Conservation (phyloP, 2,329 filamentous ascomycete genomes). For the Penicillium sp. region DNA sequence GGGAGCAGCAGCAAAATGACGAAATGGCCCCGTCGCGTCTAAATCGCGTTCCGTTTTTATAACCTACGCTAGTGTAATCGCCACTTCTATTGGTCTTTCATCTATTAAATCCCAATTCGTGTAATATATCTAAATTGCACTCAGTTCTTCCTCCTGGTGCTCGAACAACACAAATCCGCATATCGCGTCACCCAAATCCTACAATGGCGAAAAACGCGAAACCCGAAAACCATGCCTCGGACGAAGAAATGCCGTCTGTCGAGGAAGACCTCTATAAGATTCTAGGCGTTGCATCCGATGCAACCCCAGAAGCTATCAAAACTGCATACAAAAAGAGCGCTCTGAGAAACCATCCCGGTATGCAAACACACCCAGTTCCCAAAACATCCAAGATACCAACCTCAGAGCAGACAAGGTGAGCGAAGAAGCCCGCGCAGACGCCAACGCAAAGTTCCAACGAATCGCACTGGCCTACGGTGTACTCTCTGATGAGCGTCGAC, state of each 20-base stretch:
- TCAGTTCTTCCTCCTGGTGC: not conserved
- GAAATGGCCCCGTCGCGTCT: conserved; percentile 28
- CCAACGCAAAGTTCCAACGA: conserved; percentile 80
- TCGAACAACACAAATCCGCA: too few relatives aligned
- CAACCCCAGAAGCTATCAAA: conserved; percentile 78
- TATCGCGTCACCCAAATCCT: not conserved
- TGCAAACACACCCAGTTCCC: conserved; percentile 14
- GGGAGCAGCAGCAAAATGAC: conserved; percentile 30
- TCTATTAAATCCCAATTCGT: not conserved
- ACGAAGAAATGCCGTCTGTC: conserved; percentile 22
- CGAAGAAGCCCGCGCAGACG: conserved; percentile 65
- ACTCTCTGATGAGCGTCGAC: conserved; percentile 76
- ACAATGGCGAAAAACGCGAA: conserved; percentile 22
- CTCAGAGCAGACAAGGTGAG: conserved; percentile 68
- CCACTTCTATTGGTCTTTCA: not conserved
- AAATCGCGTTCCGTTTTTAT: conserved; percentile 22
- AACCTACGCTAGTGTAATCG: not conserved
- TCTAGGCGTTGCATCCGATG: conserved; percentile 68
- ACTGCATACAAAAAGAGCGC: conserved; percentile 88
- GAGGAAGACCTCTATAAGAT: conserved; percentile 68
- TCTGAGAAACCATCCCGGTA: conserved; percentile 82
- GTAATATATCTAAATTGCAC: not conserved
- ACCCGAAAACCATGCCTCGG: conserved; percentile 51
- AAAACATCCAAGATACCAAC: conserved; percentile 21
- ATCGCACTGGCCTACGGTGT: conserved; percentile 93